Base-by-base conservation (phyloP, 257 asterid species). In the Scutellaria baicalensis region DNA sequence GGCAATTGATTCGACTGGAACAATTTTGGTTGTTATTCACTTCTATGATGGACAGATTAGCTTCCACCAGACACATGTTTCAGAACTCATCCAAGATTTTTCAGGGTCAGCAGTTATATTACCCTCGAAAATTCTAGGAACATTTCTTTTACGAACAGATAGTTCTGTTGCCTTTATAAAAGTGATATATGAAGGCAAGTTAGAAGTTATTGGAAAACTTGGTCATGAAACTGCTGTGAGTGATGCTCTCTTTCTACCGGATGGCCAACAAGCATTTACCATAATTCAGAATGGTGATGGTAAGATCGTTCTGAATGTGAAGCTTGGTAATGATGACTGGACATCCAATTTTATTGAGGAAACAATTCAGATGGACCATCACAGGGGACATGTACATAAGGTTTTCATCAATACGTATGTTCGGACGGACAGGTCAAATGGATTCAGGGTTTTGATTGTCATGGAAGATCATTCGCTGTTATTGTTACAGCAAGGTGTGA, bases 381-480 rank as follows among this genome's bases (percentile, higher is more conserved):
- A 86, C 49, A 91, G 96, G 79, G 99, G 99, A 71, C 76, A 51
- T 52, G 93, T 82, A 36, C 85, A 86, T 51, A 89, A 89, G 88
- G 89, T 91, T 82, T 94, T 89, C 79, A 75, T 91, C 79, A 94
- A 94, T 83, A 89, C 72, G 67, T 91, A 94, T 75, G 79, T 89
- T 68, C 86, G 95, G 35, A 84, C 88, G 18, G 99, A 94, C 77
- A 84, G 91, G 79, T 87, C 99, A 73, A 83, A 88, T 31, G 99
- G 99, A 27, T 94, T 89, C 79, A 89, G 99, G 84, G 96, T 87
- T 64, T 80, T 94, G 86, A 86, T 94, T 74, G 97, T 91, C 82
- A 85, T 91, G 96, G 99, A 91, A 81, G 99, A 94, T 82, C 89
- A 94, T 81, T 94, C 99, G 9, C 75, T 94, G 65, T 63, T 86